Evolutionary conservation across 306 rosid genomes (phyloP), one percentile per base, ranked within the genome.

Genomic region (Arachis hypogaea): DNA sequence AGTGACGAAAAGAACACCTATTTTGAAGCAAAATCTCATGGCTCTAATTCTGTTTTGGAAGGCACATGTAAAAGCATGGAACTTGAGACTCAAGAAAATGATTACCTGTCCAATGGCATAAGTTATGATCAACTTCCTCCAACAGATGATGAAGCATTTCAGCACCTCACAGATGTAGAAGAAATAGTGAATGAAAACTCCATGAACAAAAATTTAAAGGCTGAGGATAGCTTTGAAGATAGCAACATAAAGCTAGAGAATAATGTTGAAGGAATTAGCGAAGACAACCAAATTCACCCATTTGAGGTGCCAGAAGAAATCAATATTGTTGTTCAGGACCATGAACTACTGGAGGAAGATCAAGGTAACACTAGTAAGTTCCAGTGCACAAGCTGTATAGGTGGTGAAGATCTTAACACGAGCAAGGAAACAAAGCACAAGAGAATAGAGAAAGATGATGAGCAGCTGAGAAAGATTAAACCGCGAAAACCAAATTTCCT

Each of bases 401-500:
- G 59, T n/a, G 40, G 76, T 83, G 83, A 59, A 56, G 73, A 74
- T 60, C 45, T 28, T 11, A 66, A 76, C 41, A 29, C 51, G 18
- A 59, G 65, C 72, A 88, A 49, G 70, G 60, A 54, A 75, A 49
- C 73, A 42, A 86, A 67, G 54, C 51, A 65, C 78, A 89, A 60
- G 80, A 85, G 78, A 40, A 43, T 22, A 6, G 66, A 58, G 46
- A 46, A 89, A 57, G 90, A 89, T 33, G 77, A 66, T 47, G 87
- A 91, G 36, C 85, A 82, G 59, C 61, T 49, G 75, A 79, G 85
- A 73, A 66, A 69, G 73, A 85, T 88, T 82, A 86, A 84, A 68
- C 90, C 86, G 10, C 56, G 80, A 80, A 85, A 78, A 63, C 95
- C 95, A 12, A 88, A 91, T 72, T 91, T 71, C 77, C 77, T 89